Conservation (phyloP, 2,329 filamentous ascomycete genomes). For the Cladosporium sp. region DNA sequence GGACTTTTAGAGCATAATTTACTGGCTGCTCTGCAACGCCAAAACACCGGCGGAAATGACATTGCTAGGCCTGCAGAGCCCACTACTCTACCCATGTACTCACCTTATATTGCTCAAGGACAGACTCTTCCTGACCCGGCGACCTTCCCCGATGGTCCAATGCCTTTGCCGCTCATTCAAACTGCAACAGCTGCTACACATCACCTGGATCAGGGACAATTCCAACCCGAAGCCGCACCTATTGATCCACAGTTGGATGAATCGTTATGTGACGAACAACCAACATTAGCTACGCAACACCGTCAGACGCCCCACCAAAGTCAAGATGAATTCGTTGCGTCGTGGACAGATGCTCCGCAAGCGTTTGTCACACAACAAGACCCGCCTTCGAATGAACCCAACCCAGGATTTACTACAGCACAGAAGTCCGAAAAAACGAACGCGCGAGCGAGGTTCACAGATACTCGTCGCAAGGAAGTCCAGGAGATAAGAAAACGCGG, state of each 20-base stretch:
- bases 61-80: neutral
- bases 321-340: conserved; percentile 9
- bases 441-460: conserved; percentile 51
- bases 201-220: conserved; percentile 6
- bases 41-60: neutral
- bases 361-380: conserved; percentile 10
- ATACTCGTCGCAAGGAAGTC: conserved; percentile 54
- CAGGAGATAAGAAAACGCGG: conserved; percentile 57
- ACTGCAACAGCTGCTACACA: conserved; percentile 19
- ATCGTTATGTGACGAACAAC: neutral
- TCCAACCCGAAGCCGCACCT: neutral
- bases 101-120: neutral
- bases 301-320: neutral
- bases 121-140: neutral
- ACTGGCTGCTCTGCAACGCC: conserved; percentile 2
- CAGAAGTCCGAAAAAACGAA: conserved; percentile 14
- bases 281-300: neutral
- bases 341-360: conserved; percentile 21
- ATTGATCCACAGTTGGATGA: conserved; percentile 7
- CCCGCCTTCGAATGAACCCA: conserved; percentile 12
- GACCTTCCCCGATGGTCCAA: neutral
- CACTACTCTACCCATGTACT: neutral
- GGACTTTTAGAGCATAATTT: neutral
- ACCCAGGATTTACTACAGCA: conserved; percentile 16
- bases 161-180: conserved; percentile 16